These are phyloP conservation scores for Polyplosphaeria fusca DNA, from an alignment of 495 filamentous ascomycete species.

Conservation along the genomic window DNA sequence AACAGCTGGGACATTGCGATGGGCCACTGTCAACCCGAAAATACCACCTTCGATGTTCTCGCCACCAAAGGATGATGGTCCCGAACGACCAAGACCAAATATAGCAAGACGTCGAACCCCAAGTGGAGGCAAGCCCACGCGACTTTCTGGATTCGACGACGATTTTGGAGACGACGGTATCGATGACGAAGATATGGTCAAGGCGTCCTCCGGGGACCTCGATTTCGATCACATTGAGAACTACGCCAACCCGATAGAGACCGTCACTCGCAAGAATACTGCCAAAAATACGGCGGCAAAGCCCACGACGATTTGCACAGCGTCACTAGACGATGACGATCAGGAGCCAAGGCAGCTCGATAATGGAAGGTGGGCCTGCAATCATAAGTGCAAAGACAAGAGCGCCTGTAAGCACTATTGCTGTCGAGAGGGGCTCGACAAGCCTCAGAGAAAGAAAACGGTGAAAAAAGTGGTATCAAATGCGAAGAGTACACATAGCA, in stretches of 20 bases:
- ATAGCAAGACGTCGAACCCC: slow-evolving; percentile 24
- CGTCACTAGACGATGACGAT: slow-evolving; percentile 24
- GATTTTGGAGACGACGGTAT: slow-evolving; percentile 58
- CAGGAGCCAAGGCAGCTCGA: slow-evolving; percentile 55
- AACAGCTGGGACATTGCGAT: slow-evolving; percentile 71
- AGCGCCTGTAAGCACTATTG: slow-evolving; percentile 80
- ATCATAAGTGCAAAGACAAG: slow-evolving; percentile 76
- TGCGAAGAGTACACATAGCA: slow-evolving; percentile 18
- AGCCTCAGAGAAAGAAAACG: slow-evolving; percentile 61
- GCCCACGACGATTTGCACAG: no score
- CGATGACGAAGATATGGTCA: slow-evolving; percentile 55
- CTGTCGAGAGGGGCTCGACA: slow-evolving; percentile 83
- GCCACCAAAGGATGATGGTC: slow-evolving; percentile 17
- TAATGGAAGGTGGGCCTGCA: slow-evolving; percentile 87
- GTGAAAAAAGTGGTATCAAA: slow-evolving; percentile 29
- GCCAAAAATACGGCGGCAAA: slow-evolving; percentile 8
- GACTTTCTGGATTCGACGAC: slow-evolving; percentile 34
- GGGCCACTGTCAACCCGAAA: slow-evolving; percentile 59
- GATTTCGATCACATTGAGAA: slow-evolving; percentile 51
- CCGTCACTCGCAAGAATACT: slow-evolving; percentile 24
- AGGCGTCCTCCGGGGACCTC: slow-evolving; percentile 37
- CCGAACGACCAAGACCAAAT: slow-evolving; percentile 10
- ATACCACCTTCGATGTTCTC: slow-evolving; percentile 58
- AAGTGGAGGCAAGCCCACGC: not conserved
- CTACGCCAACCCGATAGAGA: slow-evolving; percentile 36